phyloP scores from a whole-genome alignment of 163 green algal species.

The Chlamydomonas reinhardtii region DNA sequence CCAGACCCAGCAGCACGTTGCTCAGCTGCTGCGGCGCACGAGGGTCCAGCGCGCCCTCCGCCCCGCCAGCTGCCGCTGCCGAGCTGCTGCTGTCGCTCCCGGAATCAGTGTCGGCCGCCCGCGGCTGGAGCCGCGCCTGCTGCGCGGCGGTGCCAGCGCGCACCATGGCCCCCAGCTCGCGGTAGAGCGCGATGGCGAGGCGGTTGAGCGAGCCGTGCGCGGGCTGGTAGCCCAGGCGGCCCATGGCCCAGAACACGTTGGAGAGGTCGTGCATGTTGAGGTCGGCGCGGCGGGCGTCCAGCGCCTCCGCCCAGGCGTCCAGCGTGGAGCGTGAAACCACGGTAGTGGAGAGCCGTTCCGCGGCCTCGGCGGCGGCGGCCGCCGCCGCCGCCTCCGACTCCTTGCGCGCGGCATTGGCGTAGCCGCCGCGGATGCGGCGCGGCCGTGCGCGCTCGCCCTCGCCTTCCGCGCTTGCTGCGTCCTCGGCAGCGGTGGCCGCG shows the following conservation, averaged over 20 bases:
- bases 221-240: slow-evolving; percentile 10
- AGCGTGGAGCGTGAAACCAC: slow-evolving; percentile 14
- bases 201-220: too few relatives aligned
- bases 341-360: neutral
- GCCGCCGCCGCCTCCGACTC: neutral
- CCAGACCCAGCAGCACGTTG: slow-evolving; percentile 46
- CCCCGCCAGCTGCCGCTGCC: too few relatives aligned
- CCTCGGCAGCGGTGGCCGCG: neutral
- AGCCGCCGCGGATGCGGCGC: slow-evolving; percentile 2
- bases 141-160: too few relatives aligned
- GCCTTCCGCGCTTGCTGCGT: neutral
- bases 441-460: neutral
- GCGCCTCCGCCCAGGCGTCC: slow-evolving; percentile 17
- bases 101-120: too few relatives aligned
- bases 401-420: neutral
- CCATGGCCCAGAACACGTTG: slow-evolving; percentile 36
- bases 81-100: too few relatives aligned
- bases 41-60: too few relatives aligned
- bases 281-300: neutral
- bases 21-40: slow-evolving; percentile 30
- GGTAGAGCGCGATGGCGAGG: too few relatives aligned
- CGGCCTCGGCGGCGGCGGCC: neutral
- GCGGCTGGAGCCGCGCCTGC: too few relatives aligned
- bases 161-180: too few relatives aligned
- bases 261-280: slow-evolving; percentile 43